Evolutionary conservation across 257 asterid species (phyloP), one percentile per base, ranked within the genome.

Genomic region (Scutellaria baicalensis): DNA sequence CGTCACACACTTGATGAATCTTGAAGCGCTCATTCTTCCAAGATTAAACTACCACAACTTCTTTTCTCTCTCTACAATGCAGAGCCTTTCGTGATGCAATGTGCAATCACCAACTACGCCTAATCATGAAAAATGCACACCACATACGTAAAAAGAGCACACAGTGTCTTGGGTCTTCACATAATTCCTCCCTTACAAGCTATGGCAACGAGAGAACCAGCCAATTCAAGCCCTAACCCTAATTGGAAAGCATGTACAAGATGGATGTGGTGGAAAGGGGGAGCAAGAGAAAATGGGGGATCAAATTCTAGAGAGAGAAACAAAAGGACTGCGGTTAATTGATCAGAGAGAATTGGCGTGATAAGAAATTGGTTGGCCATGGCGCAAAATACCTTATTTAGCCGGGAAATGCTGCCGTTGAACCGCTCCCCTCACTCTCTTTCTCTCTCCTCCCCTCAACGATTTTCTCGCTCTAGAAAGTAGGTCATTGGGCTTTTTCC

Each of bases 1-100:
- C 60, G 91, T 85, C 51, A 85, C 91, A 70, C 91, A 85, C 82
- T 85, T 85, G 64, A 85, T 85, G 88, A 85, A 85, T 69, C 86
- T 85, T 44, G 91, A 85, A 63, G 91, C 91, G 75, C 91, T 85
- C 91, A 85, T 85, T 71, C 50, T 79, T 67, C 45, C 77, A 59
- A 59, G 65, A 39, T 35, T 10, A 58, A 78, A 61, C 63, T 59
- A 20, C 36, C 64, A 66, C 61, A 63, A 36, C 69, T 56, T 23
- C 39, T 42, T 54, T 65, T 38, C 27, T 12, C 61, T 50, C 77
- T 70, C 59, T 54, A 40, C 75, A 13, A 67, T 9, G 35, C 58
- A 40, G 63, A 66, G 64, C 72, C 65, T 57, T 48, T 48, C 10
- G 69, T 8, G 70, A 64, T 49, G 73, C 71, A 74, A 77, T 47